Percentiles rank a stretch among this genome's conserved stretches.
Conservation (phyloP, 169 alveolate species). For the Babesia bigemina region DNA sequence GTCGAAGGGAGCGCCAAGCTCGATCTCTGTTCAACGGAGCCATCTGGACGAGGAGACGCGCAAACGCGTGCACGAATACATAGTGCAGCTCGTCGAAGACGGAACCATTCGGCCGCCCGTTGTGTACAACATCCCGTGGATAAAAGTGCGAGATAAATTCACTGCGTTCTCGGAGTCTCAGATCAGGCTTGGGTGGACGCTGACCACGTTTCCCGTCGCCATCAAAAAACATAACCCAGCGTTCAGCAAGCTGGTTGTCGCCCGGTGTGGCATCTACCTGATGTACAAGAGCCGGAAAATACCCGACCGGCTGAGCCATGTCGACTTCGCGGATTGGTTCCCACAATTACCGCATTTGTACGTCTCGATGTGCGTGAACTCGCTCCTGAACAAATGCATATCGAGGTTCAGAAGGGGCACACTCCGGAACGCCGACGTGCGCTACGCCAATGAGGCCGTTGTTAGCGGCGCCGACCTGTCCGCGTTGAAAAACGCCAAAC, state of each 20-base stretch:
- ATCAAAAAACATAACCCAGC: conserved; percentile 1
- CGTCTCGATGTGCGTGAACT: conserved; percentile 20
- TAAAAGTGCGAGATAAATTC: conserved; percentile 22
- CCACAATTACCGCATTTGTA: conserved; percentile 57
- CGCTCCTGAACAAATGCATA: conserved; percentile 12
- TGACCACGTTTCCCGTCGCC: conserved; percentile 21
- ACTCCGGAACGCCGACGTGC: conserved; percentile 8
- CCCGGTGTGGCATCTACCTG: conserved; percentile 22
- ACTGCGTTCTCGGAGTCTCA: conserved; percentile 29
- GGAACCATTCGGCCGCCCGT: not conserved
- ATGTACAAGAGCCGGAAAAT: conserved; percentile 8
- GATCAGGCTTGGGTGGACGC: conserved; percentile 40
- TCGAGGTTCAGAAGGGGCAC: conserved; percentile 2
- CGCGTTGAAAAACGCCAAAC: not conserved
- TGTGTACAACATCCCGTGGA: conserved; percentile 61
- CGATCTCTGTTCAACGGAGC: not conserved
- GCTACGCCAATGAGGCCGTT: not conserved
- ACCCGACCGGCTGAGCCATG: conserved; percentile 28
- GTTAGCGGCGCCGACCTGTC: not conserved
- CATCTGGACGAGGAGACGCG: conserved; percentile 4
- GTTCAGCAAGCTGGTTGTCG: conserved; percentile 40
- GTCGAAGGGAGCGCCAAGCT: not conserved
- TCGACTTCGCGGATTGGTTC: conserved; percentile 43
- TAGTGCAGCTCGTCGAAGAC: not conserved
- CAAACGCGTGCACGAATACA: conserved; percentile 18